Percentiles rank a stretch among this genome's conserved stretches.
Evolutionary conservation across 1,139 yeast genomes (phyloP).

Genomic region (Suhomyces maxii): DNA sequence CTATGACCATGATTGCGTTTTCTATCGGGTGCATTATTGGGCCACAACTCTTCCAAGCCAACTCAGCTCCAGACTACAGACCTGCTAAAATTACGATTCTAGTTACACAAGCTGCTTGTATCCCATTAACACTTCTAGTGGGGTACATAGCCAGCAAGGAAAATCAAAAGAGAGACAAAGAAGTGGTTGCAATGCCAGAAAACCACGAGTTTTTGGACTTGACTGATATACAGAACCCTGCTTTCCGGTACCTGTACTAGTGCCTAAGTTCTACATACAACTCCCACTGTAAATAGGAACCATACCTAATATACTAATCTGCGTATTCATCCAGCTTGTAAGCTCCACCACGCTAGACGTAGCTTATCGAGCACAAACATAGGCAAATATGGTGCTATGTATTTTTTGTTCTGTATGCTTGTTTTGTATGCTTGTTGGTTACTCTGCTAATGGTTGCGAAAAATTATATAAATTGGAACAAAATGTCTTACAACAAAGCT

Average conservation of each 20-base stretch:
- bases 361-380: too few relatives aligned
- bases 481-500: not conserved
- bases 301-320: too few relatives aligned
- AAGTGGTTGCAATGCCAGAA: constrained; percentile 17
- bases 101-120: constrained; percentile 30
- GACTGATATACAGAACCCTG: constrained; percentile 21
- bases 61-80: constrained; percentile 28
- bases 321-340: too few relatives aligned
- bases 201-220: constrained; percentile 28
- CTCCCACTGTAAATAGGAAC: too few relatives aligned
- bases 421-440: not conserved
- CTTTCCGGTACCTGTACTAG: constrained; percentile 16
- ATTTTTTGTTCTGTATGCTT: too few relatives aligned
- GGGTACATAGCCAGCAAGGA: constrained; percentile 27
- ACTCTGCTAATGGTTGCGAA: constrained; percentile 2
- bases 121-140: constrained; percentile 31
- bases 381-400: too few relatives aligned
- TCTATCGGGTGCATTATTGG: constrained; percentile 40
- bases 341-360: too few relatives aligned
- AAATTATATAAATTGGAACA: not conserved
- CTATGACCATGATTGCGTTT: constrained; percentile 30
- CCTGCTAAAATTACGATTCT: constrained; percentile 40
- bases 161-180: constrained; percentile 26
- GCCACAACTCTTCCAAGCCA: constrained; percentile 38
- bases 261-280: too few relatives aligned